A percentile compares a stretch with the other conserved stretches of the same genome.
These are phyloP conservation scores for Quercus gilva DNA, from an alignment of 306 rosid species.

Conservation along the genomic window DNA sequence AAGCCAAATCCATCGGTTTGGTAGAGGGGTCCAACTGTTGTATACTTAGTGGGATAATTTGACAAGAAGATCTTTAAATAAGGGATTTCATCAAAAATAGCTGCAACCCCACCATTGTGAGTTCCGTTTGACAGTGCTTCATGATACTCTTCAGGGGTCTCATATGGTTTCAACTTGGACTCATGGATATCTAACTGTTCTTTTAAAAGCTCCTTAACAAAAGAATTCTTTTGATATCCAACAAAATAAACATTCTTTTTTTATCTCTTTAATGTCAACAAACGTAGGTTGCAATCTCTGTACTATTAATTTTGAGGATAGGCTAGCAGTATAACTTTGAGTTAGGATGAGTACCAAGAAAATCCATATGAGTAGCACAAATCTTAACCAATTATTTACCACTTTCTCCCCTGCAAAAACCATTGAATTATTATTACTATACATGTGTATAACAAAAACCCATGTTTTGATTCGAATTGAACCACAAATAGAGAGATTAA, in stretches of 20 bases:
- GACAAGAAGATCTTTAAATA: slow-evolving; percentile 29
- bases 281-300: slow-evolving; percentile 30
- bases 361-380: too few species aligned
- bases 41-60: slow-evolving; percentile 24
- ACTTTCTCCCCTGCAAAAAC: too few species aligned
- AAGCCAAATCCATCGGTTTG: slow-evolving; percentile 39
- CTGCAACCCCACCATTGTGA: slow-evolving; percentile 41
- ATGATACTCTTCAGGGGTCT: slow-evolving; percentile 14
- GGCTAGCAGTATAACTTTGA: too few species aligned
- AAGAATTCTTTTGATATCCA: slow-evolving; percentile 25
- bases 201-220: slow-evolving; percentile 13
- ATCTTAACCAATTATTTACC: too few species aligned
- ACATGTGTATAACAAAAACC: too few species aligned
- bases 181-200: slow-evolving; percentile 13
- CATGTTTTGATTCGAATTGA: too few species aligned
- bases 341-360: too few species aligned
- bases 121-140: slow-evolving; percentile 33
- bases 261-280: slow-evolving; percentile 22
- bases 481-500: too few species aligned
- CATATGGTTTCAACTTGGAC: slow-evolving; percentile 14
- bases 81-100: slow-evolving; percentile 40
- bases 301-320: slow-evolving; percentile 8
- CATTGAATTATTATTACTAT: too few species aligned
- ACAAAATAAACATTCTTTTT: slow-evolving; percentile 15
- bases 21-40: slow-evolving; percentile 42